phyloP scores from a whole-genome alignment of 2,329 filamentous ascomycete genomes.

The Fusarium pseudocircinatum region DNA sequence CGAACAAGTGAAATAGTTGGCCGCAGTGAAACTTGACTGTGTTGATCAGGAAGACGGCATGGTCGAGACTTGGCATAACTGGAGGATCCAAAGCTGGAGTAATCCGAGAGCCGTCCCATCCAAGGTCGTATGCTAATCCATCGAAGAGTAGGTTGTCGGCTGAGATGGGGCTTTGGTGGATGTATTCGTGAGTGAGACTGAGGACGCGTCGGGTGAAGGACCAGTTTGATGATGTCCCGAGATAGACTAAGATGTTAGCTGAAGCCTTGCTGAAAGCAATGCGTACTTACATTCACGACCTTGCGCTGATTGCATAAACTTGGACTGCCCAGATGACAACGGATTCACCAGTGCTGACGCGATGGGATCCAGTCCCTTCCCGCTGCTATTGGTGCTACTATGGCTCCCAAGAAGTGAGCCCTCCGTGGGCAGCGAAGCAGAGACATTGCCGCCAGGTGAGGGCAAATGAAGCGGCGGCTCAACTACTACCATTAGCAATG shows the following conservation, averaged over 20 bases:
- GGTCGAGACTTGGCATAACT: constrained; percentile 60
- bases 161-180: constrained; percentile 55
- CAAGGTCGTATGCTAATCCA: constrained; percentile 60
- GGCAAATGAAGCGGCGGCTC: constrained; percentile 8
- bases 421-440: constrained; percentile 18
- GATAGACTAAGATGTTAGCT: constrained; percentile 53
- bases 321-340: constrained; percentile 51
- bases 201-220: constrained; percentile 61
- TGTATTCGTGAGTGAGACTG: constrained; percentile 58
- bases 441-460: constrained; percentile 14
- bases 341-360: constrained; percentile 53
- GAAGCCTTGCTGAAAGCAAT: rapidly evolving
- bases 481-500: neutral
- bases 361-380: constrained; percentile 41
- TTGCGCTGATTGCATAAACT: constrained; percentile 53
- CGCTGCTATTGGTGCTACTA: constrained; percentile 16
- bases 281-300: constrained; percentile 53
- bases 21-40: constrained; percentile 66
- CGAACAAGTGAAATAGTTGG: constrained; percentile 64
- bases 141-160: constrained; percentile 59
- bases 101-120: constrained; percentile 57
- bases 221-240: constrained; percentile 67
- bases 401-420: constrained; percentile 29
- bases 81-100: constrained; percentile 30
- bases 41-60: constrained; percentile 63